These are phyloP conservation scores for Leccinum arenicola DNA, from an alignment of 768 basidiomycete species.

Conservation along the genomic window DNA sequence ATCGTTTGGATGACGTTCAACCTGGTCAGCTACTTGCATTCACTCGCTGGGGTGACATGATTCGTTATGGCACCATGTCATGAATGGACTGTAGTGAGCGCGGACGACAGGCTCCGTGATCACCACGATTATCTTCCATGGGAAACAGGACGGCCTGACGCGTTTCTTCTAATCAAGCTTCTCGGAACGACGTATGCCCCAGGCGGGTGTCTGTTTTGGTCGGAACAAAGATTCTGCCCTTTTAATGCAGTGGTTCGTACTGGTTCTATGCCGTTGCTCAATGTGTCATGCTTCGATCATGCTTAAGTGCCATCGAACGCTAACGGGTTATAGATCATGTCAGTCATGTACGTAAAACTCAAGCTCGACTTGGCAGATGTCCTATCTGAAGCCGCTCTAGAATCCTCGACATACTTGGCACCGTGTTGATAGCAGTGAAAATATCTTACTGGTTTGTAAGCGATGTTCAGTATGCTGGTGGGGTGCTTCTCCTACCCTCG, in stretches of 20 bases:
- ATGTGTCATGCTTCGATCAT: background rate
- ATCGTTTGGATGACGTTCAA: background rate
- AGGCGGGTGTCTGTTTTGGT: constrained; percentile 4
- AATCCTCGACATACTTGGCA: background rate
- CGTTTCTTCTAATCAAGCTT: background rate
- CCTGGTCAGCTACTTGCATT: background rate
- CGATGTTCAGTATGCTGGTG: background rate
- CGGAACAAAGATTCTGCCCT: background rate
- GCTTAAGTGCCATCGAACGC: background rate
- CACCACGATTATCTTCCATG: background rate
- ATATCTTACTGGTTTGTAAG: background rate
- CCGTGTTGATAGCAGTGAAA: background rate
- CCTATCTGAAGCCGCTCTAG: background rate
- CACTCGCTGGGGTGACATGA: constrained; percentile 2
- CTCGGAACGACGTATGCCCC: constrained; percentile 5
- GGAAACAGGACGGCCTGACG: background rate
- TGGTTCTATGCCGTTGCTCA: background rate
- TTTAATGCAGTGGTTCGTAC: constrained; percentile 1
- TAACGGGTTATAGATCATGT: background rate
- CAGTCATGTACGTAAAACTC: background rate
- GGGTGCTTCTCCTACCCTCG: background rate
- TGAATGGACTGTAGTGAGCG: background rate
- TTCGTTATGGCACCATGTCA: background rate
- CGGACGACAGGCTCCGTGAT: constrained; percentile 2
- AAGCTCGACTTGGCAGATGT: background rate